Conservation (phyloP, 2,329 filamentous ascomycete species). For the Trichoderma sp. region DNA sequence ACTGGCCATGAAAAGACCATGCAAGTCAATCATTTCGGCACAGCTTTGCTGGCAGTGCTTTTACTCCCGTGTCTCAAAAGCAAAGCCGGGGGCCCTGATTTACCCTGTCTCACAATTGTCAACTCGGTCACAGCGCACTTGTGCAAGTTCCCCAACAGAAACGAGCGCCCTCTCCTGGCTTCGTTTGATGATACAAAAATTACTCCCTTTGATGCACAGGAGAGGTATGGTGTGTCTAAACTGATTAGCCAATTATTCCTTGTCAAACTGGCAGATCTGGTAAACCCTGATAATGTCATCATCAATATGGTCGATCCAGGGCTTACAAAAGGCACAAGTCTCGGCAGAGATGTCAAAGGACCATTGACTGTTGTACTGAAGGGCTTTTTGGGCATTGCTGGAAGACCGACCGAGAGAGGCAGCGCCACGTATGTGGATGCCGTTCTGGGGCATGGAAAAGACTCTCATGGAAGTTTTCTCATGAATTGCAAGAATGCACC, state of each 20-base stretch:
- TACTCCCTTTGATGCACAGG: slow-evolving; percentile 32
- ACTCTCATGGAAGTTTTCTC: slow-evolving; percentile 56
- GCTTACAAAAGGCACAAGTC: slow-evolving; percentile 36
- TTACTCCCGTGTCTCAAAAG: background rate
- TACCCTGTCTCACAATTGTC: slow-evolving; percentile 37
- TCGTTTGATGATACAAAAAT: slow-evolving; percentile 37
- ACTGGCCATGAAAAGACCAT: slow-evolving; percentile 40
- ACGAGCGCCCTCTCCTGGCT: slow-evolving; percentile 35
- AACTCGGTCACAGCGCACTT: slow-evolving; percentile 38
- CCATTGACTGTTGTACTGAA: background rate
- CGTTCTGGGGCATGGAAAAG: slow-evolving; percentile 48
- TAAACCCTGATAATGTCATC: slow-evolving; percentile 41
- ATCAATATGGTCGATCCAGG: slow-evolving; percentile 45
- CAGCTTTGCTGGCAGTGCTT: slow-evolving; percentile 37
- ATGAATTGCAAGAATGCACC: slow-evolving; percentile 45
- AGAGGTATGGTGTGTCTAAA: slow-evolving; percentile 41
- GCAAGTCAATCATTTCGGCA: slow-evolving; percentile 43
- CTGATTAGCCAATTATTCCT: slow-evolving; percentile 43
- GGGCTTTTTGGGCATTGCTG: slow-evolving; percentile 33
- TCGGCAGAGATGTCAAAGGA: slow-evolving; percentile 31
- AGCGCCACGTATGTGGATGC: slow-evolving; percentile 55
- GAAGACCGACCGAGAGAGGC: slow-evolving; percentile 43
- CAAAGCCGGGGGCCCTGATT: slow-evolving; percentile 24
- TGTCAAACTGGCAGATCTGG: slow-evolving; percentile 43
- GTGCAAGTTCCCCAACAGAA: slow-evolving; percentile 36